A percentile compares a stretch with the other conserved stretches of the same genome.
phyloP scores from a whole-genome alignment of 106 monocot genomes.

The Phalaenopsis aphrodite region DNA sequence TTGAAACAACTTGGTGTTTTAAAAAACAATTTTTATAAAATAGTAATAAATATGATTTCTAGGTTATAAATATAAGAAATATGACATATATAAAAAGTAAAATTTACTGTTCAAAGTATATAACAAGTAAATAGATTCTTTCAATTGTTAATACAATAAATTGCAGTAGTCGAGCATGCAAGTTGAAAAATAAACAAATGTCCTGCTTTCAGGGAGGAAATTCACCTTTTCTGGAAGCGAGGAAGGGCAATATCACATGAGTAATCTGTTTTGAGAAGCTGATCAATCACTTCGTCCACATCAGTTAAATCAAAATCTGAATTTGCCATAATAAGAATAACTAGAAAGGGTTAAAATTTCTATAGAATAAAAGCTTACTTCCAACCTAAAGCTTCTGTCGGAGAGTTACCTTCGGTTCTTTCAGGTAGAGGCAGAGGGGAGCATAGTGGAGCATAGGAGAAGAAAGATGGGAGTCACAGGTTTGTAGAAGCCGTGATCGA shows the following conservation, averaged over 20 bases:
- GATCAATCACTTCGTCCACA: conserved; percentile 91
- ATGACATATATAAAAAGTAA: too few species aligned
- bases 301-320: conserved; percentile 66
- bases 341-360: background rate
- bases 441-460: too few species aligned
- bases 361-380: conserved; percentile 32
- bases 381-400: conserved; percentile 56
- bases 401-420: background rate
- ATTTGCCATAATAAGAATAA: background rate
- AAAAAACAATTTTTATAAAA: too few species aligned
- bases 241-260: conserved; percentile 89
- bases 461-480: too few species aligned
- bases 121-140: background rate
- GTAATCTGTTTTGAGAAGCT: conserved; percentile 77
- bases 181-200: background rate
- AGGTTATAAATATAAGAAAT: too few species aligned
- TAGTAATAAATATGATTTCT: too few species aligned
- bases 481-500: too few species aligned
- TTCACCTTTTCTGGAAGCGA: conserved; percentile 3
- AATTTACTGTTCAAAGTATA: too few species aligned
- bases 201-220: background rate
- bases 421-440: too few species aligned
- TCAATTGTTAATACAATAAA: background rate
- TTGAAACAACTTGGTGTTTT: too few species aligned
- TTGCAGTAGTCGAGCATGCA: background rate